Base-by-base conservation (phyloP, 768 basidiomycete genomes). In the Boletus vermiculosoides region DNA sequence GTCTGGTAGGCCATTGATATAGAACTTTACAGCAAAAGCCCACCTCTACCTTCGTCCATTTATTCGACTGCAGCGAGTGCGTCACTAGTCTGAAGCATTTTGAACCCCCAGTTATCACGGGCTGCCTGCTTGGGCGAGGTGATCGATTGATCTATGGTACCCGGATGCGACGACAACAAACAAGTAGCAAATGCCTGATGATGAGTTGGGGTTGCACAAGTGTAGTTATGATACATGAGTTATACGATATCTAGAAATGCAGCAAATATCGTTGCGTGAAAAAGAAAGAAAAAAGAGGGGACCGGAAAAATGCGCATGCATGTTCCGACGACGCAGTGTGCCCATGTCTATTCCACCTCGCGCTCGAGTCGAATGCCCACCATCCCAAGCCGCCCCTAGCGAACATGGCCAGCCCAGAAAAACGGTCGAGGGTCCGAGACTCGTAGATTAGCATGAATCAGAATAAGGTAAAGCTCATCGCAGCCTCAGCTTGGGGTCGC, bases 141-240 rank as follows among this genome's bases (percentile, higher is more conserved):
- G n/a, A n/a, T n/a, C n/a, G n/a, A 18, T 4, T 9, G 39, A n/a
- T 11, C n/a, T 20, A 95, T 56, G 4, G 25, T 97, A 97, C 70
- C 36, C 31, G 10, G 7, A 3, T 40, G n/a, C n/a, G n/a, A 4
- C 31, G 31, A 33, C 2, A 31, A 13, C 31, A 33, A 33, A 33
- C 2, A 18, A 37, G 37, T 8, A 39, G n/a, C 40, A 2, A 22
- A 13, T 16, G 9, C 15, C 8, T 44, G 23, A 23, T 25, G 23
- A 6, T 44, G 42, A 44, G 42, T 25, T 44, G 42, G 42, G 42
- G 42, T 44, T 44, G 42, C 42, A 44, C 42, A 44, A 44, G 12
- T 44, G 22, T 44, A 44, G 42, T 15, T 44, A 44, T 23, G 42
- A 23, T 44, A 42, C 41, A 42, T 23, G 22, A 7, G 60, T 50